Conservation (phyloP, 2,329 filamentous ascomycete species). For the Penicillium sp. region DNA sequence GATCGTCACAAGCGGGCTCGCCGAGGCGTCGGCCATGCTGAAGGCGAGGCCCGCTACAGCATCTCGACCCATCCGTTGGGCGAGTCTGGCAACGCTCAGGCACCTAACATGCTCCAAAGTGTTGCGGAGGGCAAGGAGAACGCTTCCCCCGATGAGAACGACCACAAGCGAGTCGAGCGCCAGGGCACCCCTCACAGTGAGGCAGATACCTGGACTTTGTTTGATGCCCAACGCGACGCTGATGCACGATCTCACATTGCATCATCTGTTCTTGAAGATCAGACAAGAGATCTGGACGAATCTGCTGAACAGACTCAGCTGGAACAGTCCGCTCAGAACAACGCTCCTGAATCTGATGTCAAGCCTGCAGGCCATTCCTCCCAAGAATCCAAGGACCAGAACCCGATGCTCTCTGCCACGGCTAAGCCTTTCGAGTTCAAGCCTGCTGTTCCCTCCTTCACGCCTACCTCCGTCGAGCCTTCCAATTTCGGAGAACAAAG, state of each 20-base stretch:
- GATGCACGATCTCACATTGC: slow-evolving; percentile 54
- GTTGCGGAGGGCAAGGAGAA: slow-evolving; percentile 40
- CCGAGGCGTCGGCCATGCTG: slow-evolving; percentile 63
- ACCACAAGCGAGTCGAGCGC: slow-evolving; percentile 36
- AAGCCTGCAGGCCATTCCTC: slow-evolving; percentile 14
- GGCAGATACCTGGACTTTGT: slow-evolving; percentile 57
- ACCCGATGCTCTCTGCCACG: slow-evolving; percentile 66
- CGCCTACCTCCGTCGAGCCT: slow-evolving; percentile 19
- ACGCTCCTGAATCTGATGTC: slow-evolving; percentile 2
- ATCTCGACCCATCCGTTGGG: slow-evolving; percentile 41
- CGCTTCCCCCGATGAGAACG: slow-evolving; percentile 41
- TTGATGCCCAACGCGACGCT: slow-evolving; percentile 56
- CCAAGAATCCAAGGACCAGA: slow-evolving; percentile 33
- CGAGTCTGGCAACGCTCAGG: slow-evolving; percentile 32
- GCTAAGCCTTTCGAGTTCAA: slow-evolving; percentile 67
- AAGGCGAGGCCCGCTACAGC: slow-evolving; percentile 75
- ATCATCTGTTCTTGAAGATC: slow-evolving; percentile 39
- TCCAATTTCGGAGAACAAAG: slow-evolving; percentile 14
- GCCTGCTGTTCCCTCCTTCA: slow-evolving; percentile 32
- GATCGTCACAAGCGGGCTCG: slow-evolving; percentile 75
- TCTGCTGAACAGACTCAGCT: slow-evolving; percentile 12
- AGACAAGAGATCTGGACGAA: slow-evolving; percentile 4
- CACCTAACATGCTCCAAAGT: slow-evolving; percentile 24
- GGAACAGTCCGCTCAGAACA: slow-evolving; percentile 8
- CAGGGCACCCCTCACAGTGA: slow-evolving; percentile 35